A percentile compares a stretch with the other conserved stretches of the same genome.
These are phyloP conservation scores for Hibiscus syriacus DNA, from an alignment of 345 rosid species.

Conservation along the genomic window DNA sequence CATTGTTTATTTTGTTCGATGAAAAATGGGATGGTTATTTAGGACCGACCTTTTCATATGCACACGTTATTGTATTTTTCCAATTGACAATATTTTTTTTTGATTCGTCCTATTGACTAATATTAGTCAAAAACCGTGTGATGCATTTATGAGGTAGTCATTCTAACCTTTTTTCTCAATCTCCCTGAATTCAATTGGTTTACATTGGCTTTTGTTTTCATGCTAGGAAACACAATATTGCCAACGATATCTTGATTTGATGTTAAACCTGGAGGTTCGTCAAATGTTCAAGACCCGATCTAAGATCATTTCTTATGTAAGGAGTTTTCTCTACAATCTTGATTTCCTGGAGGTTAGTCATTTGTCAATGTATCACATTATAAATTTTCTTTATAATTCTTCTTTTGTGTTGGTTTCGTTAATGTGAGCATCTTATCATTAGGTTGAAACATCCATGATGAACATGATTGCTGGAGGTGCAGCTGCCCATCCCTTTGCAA, in stretches of 20 bases:
- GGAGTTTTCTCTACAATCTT: constrained; percentile 61
- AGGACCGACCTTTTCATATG: background rate
- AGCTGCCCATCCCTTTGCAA: constrained; percentile 90
- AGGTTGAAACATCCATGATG: constrained; percentile 99
- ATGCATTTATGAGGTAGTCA: background rate
- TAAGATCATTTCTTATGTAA: constrained; percentile 46
- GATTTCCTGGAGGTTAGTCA: constrained; percentile 69
- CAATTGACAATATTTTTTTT: background rate
- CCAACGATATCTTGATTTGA: constrained; percentile 86
- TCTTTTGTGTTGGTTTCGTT: background rate
- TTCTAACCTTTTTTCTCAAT: constrained; percentile 3
- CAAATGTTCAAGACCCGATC: constrained; percentile 71
- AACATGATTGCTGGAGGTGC: constrained; percentile 99
- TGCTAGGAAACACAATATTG: constrained; percentile 85
- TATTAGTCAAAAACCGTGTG: background rate
- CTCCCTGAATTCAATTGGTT: background rate
- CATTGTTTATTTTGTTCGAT: background rate
- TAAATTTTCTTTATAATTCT: background rate
- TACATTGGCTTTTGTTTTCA: background rate
- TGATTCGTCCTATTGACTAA: background rate
- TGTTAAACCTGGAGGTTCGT: constrained; percentile 72
- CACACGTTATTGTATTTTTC: no score
- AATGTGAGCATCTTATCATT: background rate
- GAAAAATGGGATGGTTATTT: background rate
- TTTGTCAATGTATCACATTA: background rate